These are phyloP conservation scores for Pestalotiopsis sp. DNA, from an alignment of 2,329 filamentous ascomycete genomes.

Conservation along the genomic window DNA sequence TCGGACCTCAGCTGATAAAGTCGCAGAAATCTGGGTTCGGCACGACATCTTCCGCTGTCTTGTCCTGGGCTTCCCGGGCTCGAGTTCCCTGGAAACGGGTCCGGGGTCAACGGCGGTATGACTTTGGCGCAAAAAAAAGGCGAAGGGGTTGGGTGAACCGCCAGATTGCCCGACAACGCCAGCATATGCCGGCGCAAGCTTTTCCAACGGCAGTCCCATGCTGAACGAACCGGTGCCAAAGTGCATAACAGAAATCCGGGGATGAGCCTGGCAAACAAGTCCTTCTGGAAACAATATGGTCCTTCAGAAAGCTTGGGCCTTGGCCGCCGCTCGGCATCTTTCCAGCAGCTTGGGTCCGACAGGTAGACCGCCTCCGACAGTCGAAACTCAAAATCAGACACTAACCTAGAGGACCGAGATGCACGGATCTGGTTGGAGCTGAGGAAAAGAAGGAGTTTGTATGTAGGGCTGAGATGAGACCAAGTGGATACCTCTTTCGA, in stretches of 20 bases:
- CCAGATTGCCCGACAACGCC: neutral
- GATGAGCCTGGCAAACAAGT: neutral
- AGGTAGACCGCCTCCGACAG: neutral
- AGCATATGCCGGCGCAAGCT: neutral
- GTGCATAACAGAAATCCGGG: neutral
- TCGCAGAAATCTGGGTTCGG: neutral
- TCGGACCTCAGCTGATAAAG: neutral
- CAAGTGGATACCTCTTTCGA: neutral
- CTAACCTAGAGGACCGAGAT: neutral
- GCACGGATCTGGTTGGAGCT: neutral
- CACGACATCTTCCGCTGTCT: neutral
- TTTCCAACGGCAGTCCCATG: neutral
- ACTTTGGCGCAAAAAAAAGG: neutral
- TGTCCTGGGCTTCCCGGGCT: neutral
- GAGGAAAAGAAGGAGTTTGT: neutral
- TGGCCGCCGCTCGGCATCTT: neutral
- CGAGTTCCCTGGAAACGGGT: neutral
- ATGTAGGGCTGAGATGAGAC: neutral
- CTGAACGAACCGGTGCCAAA: neutral
- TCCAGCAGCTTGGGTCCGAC: neutral
- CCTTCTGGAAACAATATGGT: neutral
- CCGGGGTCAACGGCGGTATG: neutral
- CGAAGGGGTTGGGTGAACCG: neutral
- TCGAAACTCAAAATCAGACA: neutral
- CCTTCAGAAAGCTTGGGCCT: neutral